Evolutionary conservation across 495 filamentous ascomycete species (phyloP), one percentile per base, ranked within the genome.

Genomic region (Aspergillus saccharolyticus): DNA sequence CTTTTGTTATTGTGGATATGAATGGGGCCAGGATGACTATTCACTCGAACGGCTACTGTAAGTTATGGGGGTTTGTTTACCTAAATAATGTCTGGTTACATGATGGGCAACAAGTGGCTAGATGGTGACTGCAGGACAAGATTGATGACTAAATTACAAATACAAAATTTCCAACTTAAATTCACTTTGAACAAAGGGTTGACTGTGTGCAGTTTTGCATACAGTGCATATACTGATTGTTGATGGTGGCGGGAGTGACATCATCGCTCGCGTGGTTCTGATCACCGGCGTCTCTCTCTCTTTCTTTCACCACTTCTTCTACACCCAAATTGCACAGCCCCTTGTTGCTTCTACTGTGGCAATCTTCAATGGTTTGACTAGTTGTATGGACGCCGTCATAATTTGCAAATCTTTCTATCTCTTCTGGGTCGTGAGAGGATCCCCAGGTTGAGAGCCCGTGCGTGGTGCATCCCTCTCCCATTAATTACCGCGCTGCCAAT

Each of bases 191-290:
- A 28, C 9, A 4, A 28, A 28, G 25, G n/a, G n/a, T n/a, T n/a
- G n/a, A n/a, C n/a, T n/a, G n/a, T n/a, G n/a, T n/a, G n/a, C n/a
- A n/a, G n/a, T n/a, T n/a, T n/a, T n/a, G n/a, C n/a, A n/a, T n/a
- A n/a, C n/a, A n/a, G n/a, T 39, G 12, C 33, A 39, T 39, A 9
- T 2, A 39, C 33, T 12, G 33, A 39, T 6, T 39, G 33, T 39
- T 39, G 18, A 19, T 22, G 21, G 16, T 6, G 21, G 44, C 6
- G 9, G 44, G 16, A 46, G 54, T 66, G 64, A 66, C 61, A 63
- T 66, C 64, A 66, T 66, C 56, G n/a, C 30, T n/a, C 52, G 42
- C 16, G 6, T 9, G 2, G 6, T 9, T 15, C 33, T 15, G 33
- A 15, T 39, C 33, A 15, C 12, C 33, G 4, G 33, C 12, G 3